Conservation (phyloP, 23 red algal genomes). For the Gracilaria vermiculophylla region DNA sequence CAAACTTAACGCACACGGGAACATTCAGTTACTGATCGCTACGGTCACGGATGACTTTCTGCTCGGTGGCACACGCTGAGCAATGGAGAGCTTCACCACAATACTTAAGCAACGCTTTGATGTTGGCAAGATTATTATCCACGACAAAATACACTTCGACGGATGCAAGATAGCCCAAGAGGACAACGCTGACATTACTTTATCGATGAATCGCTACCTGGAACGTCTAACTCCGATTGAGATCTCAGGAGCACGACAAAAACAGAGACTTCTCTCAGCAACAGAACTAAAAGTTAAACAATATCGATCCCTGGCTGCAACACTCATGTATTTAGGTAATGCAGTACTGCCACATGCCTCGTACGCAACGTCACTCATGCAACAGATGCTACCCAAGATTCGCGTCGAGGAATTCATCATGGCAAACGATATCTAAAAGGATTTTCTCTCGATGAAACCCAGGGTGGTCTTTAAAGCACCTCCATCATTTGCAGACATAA, state of each 20-base stretch:
- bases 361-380: neutral
- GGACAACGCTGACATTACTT: neutral
- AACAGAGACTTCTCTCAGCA: neutral
- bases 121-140: slow-evolving; percentile 3
- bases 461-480: neutral
- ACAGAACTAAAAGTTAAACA: neutral
- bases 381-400: neutral
- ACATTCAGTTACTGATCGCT: neutral
- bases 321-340: slow-evolving; percentile 24
- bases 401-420: neutral
- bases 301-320: neutral
- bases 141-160: slow-evolving; percentile 26
- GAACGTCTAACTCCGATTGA: slow-evolving; percentile 2
- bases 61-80: neutral
- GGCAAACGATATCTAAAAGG: slow-evolving; percentile 6
- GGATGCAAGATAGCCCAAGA: slow-evolving; percentile 18
- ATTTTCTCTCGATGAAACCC: neutral
- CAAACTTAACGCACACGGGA: neutral
- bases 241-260: neutral
- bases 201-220: slow-evolving; percentile 8
- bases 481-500: neutral
- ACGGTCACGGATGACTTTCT: slow-evolving; percentile 45
- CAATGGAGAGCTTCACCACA: neutral
- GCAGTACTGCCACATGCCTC: neutral
- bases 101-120: neutral